These are phyloP conservation scores for Paecilomyces formosus DNA, from an alignment of 2,329 filamentous ascomycete species.

Conservation along the genomic window DNA sequence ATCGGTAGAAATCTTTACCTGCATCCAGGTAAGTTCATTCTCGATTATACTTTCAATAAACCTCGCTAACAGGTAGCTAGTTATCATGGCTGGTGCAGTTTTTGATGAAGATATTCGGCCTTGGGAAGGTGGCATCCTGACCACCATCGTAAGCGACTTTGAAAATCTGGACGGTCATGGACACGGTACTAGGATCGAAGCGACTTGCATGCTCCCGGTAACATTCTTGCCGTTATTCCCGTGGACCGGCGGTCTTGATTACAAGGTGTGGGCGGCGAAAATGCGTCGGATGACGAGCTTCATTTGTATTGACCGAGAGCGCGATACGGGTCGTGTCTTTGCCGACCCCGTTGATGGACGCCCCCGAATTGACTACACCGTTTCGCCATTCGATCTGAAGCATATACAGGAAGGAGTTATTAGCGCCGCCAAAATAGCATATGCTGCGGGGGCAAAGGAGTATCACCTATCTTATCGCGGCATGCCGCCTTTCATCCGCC, in stretches of 20 bases:
- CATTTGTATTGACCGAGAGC: constrained; percentile 68
- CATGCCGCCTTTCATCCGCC: constrained; percentile 56
- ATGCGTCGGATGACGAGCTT: constrained; percentile 63
- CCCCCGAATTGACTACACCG: constrained; percentile 61
- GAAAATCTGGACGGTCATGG: constrained; percentile 74
- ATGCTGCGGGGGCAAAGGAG: constrained; percentile 71
- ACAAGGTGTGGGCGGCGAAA: constrained; percentile 63
- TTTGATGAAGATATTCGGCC: constrained; percentile 64
- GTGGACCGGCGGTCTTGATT: constrained; percentile 62
- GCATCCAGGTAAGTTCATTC: constrained; percentile 58
- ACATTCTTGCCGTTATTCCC: constrained; percentile 55
- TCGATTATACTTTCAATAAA: not conserved
- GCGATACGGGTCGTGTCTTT: constrained; percentile 66
- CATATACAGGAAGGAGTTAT: constrained; percentile 66
- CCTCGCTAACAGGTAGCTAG: constrained; percentile 11
- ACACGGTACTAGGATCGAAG: constrained; percentile 77
- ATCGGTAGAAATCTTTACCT: constrained; percentile 76
- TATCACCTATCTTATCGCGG: constrained; percentile 61
- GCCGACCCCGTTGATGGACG: constrained; percentile 61
- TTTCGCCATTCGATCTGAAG: constrained; percentile 63
- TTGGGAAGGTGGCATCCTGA: constrained; percentile 74
- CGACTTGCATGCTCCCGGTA: constrained; percentile 66
- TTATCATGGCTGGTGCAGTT: constrained; percentile 45
- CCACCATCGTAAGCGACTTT: constrained; percentile 66
- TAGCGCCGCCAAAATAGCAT: constrained; percentile 67